Base-by-base conservation (phyloP, 495 filamentous ascomycete genomes). In the Penicillium argentinense region DNA sequence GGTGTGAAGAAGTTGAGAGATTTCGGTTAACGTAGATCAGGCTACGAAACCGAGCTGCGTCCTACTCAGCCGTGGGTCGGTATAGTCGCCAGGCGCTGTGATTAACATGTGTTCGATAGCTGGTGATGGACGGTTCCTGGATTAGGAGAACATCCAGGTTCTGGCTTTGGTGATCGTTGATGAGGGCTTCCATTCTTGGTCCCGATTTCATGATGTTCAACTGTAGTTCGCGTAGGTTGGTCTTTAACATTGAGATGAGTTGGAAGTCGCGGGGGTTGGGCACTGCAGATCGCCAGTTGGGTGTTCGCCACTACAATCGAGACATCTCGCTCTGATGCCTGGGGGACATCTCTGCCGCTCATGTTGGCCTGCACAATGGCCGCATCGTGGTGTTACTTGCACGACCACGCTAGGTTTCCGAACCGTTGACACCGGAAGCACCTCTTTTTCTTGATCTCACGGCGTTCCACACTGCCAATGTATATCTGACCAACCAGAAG, bases 11-110 rank as follows among this genome's bases (percentile, higher is more conserved):
- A 7, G 53, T 65, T 24, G 50, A 62, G 18, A 65, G 42, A 22
- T 46, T 49, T 28, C 34, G 36, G 26, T 56, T 65, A 0, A 62
- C 39, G 27, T 65, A 62, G 22, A 65, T 12, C 0, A 65, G 56
- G 48, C 62, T 65, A 16, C 55, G 42, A 16, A 45, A 47, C 9
- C 54, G 36, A 22, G 38, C 23, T 33, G 41, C 25, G 23, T 29
- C 55, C 24, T 9, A 37, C 51, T 24, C 4, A 1, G 45, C 26
- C 28, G 54, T 56, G 9, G 57, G 53, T 16, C 32, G 52, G 21
- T 66, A 63, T 9, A 66, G 59, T 25, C 47, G 41, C 57, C 48
- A 63, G 19, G 53, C 49, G 40, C 63, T 66, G 13, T 66, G 49
- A 18, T 63, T 63, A 1, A 66, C 44, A 33, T 66, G 43, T 19